phyloP scores from a whole-genome alignment of 805 yeast species.

The Teunomyces atbi region DNA sequence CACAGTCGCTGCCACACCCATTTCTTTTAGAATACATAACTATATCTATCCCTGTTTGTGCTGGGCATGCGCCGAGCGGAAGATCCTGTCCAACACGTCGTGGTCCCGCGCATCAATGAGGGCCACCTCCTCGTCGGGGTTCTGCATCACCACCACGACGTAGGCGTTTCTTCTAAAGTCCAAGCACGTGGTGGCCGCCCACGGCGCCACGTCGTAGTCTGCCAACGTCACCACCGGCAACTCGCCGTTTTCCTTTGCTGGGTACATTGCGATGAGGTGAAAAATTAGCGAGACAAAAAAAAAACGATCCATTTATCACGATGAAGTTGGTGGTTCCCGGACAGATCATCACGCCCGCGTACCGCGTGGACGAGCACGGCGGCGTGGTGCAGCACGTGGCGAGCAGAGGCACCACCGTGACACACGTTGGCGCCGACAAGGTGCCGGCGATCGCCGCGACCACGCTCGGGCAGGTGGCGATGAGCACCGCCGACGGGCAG shows the following conservation, averaged over 20 bases:
- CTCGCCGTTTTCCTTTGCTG: constrained; percentile 41
- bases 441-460: constrained; percentile 56
- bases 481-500: constrained; percentile 18
- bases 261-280: constrained; percentile 25
- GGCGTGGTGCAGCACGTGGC: constrained; percentile 47
- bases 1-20: constrained; percentile 80
- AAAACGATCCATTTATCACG: background rate
- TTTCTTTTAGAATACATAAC: constrained; percentile 50
- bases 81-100: constrained; percentile 42
- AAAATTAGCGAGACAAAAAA: background rate
- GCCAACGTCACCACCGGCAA: constrained; percentile 47
- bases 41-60: constrained; percentile 14
- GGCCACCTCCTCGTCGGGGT: constrained; percentile 45
- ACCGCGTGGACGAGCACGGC: constrained; percentile 27
- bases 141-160: constrained; percentile 46
- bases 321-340: constrained; percentile 54
- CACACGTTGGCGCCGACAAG: constrained; percentile 39
- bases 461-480: constrained; percentile 55
- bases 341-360: constrained; percentile 66
- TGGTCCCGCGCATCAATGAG: constrained; percentile 35
- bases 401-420: constrained; percentile 64
- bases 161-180: constrained; percentile 36
- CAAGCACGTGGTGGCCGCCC: constrained; percentile 52
- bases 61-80: constrained; percentile 42
- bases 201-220: constrained; percentile 50